Base-by-base conservation (phyloP, 768 basidiomycete genomes). In the Pleurotus salmoneostramineus region DNA sequence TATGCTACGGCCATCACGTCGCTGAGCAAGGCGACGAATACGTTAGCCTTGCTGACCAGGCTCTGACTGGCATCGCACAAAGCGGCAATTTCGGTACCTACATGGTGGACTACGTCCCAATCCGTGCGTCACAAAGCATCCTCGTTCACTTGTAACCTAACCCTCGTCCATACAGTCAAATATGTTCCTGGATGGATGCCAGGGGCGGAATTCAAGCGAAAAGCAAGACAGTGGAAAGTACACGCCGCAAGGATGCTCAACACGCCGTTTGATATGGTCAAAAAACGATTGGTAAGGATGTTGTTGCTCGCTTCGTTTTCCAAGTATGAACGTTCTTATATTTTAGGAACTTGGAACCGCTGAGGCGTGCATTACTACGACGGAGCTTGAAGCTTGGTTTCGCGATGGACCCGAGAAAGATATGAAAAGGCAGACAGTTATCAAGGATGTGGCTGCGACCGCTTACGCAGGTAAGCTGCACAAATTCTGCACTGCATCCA, bases 101-200 rank as follows among this genome's bases (percentile, higher is more conserved):
- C 37, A n/a, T 54, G 51, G 51, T 54, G 51, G 51, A 73, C 44
- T 76, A 75, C 21, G 78, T 82, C 58, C 83, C 86, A 61, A 81
- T 54, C 12, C 21, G 75, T 35, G 67, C 60, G 6, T 78, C 82
- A 5, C 77, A 78, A 0, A 69, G 77, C 14, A 79, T 81, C 0
- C 84, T 84, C 75, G 2, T 77, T 80, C 32, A 76, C 77, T 58
- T 69, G 73, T 50, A 72, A 78, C 60, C 77, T 77, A 1, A 54
- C 63, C 58, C 64, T 10, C 21, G 21, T 27, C 3, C 21, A 3
- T 27, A 27, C 36, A 47, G 51, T 87, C 61, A 70, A 74, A 43
- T 62, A 74, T 17, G 63, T 87, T 17, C 85, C 85, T 0, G 76
- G 78, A 59, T 83, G 83, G 80, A 62, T 85, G 21, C 84, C 84